These are phyloP conservation scores for Butyriboletus loyo DNA, from an alignment of 768 basidiomycete genomes.

Conservation along the genomic window DNA sequence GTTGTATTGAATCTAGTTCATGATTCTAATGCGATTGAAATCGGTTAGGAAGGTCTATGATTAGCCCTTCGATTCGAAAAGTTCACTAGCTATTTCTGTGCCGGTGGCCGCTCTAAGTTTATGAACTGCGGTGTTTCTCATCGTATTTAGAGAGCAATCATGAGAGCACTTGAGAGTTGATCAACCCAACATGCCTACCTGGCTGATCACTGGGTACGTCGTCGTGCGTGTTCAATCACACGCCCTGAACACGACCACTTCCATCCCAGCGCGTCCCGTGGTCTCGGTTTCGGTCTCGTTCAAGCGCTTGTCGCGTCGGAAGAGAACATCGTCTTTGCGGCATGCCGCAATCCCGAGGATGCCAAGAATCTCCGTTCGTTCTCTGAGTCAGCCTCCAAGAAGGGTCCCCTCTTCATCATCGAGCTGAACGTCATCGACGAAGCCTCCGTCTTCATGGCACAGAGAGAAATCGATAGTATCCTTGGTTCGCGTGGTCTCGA, in stretches of 20 bases:
- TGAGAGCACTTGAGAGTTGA: background rate
- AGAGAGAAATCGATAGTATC: background rate
- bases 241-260: background rate
- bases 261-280: conserved; percentile 23
- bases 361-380: conserved; percentile 24
- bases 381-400: background rate
- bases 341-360: conserved; percentile 26
- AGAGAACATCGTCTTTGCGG: conserved; percentile 28
- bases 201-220: background rate
- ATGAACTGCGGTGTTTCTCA: background rate
- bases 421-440: conserved; percentile 29
- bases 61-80: background rate
- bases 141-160: background rate
- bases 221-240: background rate
- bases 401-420: conserved; percentile 13
- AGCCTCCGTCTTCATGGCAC: background rate
- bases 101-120: background rate
- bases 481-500: conserved; percentile 24
- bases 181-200: background rate
- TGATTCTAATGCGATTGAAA: background rate
- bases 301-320: conserved; percentile 22
- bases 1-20: background rate
- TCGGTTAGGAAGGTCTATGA: background rate
- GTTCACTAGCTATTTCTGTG: background rate
- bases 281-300: background rate